phyloP scores from a whole-genome alignment of 306 rosid genomes.

The Inga oerstediana region DNA sequence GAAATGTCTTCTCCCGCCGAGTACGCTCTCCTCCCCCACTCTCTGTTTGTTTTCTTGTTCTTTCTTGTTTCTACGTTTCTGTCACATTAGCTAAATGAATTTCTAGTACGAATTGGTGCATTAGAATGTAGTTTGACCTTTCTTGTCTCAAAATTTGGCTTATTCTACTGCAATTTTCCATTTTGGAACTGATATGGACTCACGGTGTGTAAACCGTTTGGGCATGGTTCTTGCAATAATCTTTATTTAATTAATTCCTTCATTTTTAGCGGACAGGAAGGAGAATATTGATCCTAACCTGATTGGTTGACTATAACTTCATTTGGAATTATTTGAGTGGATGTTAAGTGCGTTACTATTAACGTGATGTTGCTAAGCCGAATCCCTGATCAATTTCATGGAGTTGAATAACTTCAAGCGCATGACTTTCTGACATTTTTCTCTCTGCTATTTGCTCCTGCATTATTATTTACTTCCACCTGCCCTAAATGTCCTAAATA shows the following conservation, averaged over 20 bases:
- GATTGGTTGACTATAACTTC: not conserved
- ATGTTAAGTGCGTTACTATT: not conserved
- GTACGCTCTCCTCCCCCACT: constrained; percentile 48
- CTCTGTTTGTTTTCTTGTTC: not conserved
- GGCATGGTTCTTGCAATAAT: not conserved
- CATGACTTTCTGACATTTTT: not conserved
- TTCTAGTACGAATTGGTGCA: not conserved
- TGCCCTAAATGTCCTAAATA: no score
- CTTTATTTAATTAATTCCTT: not conserved
- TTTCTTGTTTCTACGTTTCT: not conserved
- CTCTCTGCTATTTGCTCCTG: not conserved
- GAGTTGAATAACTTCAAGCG: not conserved
- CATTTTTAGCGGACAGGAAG: not conserved
- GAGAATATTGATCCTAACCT: not conserved
- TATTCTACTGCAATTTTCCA: not conserved
- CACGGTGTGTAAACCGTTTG: not conserved
- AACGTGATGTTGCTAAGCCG: not conserved
- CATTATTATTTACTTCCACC: not conserved
- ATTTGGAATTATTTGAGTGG: not conserved
- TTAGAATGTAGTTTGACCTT: not conserved
- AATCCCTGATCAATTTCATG: not conserved
- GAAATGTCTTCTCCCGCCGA: constrained; percentile 37
- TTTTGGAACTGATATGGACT: not conserved
- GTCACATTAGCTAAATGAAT: not conserved
- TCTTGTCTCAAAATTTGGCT: not conserved